A percentile compares a stretch with the other conserved stretches of the same genome.
Evolutionary conservation across 2,329 filamentous ascomycete species (phyloP).

Genomic region (Chaetomiaceae sp.): DNA sequence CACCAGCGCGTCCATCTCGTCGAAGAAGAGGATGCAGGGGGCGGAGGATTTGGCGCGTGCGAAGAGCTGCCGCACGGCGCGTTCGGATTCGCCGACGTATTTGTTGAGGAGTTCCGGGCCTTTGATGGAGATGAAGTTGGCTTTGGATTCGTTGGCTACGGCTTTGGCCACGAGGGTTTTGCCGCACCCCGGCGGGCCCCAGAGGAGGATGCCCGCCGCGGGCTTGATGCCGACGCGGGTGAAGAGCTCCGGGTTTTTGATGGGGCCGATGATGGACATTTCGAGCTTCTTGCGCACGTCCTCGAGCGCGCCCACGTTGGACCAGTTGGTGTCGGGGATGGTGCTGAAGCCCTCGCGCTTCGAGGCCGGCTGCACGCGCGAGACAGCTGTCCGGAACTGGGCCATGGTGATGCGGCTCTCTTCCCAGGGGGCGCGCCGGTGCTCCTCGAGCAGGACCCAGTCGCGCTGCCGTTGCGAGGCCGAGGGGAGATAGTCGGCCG

Average conservation of each 20-base stretch:
- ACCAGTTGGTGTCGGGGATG: slow-evolving; percentile 89
- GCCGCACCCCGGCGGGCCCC: slow-evolving; percentile 94
- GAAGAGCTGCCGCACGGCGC: slow-evolving; percentile 88
- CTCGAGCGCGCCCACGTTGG: slow-evolving; percentile 80
- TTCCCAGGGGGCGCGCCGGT: slow-evolving; percentile 22
- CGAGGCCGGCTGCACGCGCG: slow-evolving; percentile 71
- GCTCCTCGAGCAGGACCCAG: slow-evolving; percentile 27
- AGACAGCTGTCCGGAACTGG: slow-evolving; percentile 71
- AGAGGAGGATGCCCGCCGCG: slow-evolving; percentile 84
- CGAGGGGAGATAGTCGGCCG: slow-evolving; percentile 12
- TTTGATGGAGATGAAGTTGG: slow-evolving; percentile 97
- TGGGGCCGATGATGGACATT: slow-evolving; percentile 83
- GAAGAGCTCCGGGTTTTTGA: slow-evolving; percentile 75
- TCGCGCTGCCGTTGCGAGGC: slow-evolving; percentile 20
- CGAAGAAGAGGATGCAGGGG: slow-evolving; percentile 96
- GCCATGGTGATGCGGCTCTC: slow-evolving; percentile 39
- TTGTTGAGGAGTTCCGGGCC: slow-evolving; percentile 96
- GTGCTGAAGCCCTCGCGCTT: slow-evolving; percentile 93
- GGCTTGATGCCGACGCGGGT: slow-evolving; percentile 71
- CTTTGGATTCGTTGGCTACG: slow-evolving; percentile 89
- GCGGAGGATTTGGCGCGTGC: slow-evolving; percentile 77
- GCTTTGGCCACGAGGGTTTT: slow-evolving; percentile 96
- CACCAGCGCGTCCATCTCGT: slow-evolving; percentile 91
- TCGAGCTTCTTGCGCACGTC: slow-evolving; percentile 76
- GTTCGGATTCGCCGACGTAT: slow-evolving; percentile 93